Evolutionary conservation across 2,329 filamentous ascomycete genomes (phyloP).

Genomic region (Penicillium sp.): DNA sequence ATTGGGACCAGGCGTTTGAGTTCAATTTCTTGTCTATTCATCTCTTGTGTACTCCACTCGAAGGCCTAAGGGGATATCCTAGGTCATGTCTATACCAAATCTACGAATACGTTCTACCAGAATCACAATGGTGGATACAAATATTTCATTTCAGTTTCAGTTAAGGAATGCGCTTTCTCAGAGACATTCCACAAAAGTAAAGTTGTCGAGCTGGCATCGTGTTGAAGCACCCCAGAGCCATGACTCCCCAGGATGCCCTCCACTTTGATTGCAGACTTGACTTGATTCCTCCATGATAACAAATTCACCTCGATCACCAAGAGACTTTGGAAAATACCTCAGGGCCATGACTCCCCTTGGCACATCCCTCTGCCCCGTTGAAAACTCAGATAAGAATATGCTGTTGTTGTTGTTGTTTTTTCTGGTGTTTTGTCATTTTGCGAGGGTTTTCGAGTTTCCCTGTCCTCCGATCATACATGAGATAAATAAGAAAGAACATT

Average conservation of each 20-base stretch:
- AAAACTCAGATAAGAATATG: background rate
- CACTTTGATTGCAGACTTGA: background rate
- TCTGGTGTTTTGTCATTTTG: background rate
- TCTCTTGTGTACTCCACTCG: background rate
- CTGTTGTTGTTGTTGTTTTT: background rate
- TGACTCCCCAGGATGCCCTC: background rate
- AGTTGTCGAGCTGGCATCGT: background rate
- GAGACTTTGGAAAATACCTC: background rate
- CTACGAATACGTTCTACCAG: background rate
- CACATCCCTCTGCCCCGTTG: background rate
- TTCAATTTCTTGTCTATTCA: background rate
- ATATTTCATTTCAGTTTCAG: too few relatives aligned
- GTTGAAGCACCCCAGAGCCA: background rate
- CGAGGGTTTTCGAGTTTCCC: background rate
- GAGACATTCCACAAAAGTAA: background rate
- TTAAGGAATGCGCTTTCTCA: too few relatives aligned
- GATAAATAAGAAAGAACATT: constrained; percentile 1
- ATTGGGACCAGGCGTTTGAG: constrained; percentile 24
- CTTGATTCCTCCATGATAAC: too few relatives aligned
- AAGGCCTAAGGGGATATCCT: background rate
- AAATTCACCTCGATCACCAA: background rate
- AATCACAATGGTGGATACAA: background rate
- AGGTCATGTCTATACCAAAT: background rate
- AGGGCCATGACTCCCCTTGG: constrained; percentile 1
- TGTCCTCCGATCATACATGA: background rate